Evolutionary conservation across 164 flowering plant genomes (phyloP).

Genomic region (Vitis rupestris): DNA sequence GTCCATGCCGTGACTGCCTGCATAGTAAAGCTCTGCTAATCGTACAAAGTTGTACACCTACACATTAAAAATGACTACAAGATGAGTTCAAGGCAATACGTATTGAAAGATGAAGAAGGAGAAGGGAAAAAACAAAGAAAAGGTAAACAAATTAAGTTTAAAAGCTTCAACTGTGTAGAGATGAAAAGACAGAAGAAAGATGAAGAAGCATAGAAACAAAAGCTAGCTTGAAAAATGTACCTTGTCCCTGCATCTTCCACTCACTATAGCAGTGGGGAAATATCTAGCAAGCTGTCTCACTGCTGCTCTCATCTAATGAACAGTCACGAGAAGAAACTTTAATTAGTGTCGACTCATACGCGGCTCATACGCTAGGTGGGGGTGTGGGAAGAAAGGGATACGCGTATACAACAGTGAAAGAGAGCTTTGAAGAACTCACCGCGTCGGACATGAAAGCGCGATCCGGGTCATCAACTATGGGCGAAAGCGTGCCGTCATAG

Average conservation of each 20-base stretch:
- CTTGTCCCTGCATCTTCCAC: slow-evolving; percentile 81
- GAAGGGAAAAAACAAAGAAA: not conserved
- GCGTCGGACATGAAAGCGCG: slow-evolving; percentile 76
- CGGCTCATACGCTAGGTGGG: not conserved
- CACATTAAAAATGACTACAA: not conserved
- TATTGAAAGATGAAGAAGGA: no score
- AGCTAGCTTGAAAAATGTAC: slow-evolving; percentile 32
- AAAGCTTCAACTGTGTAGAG: no score
- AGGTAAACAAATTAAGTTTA: not conserved
- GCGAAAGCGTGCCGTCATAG: slow-evolving; percentile 90
- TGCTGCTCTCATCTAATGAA: slow-evolving; percentile 58
- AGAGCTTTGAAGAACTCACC: slow-evolving; percentile 24
- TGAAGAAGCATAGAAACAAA: not conserved
- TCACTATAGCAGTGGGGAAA: slow-evolving; percentile 85
- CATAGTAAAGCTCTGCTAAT: slow-evolving; percentile 66
- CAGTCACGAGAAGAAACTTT: not conserved
- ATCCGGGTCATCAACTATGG: slow-evolving; percentile 86
- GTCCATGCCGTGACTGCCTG: slow-evolving; percentile 80
- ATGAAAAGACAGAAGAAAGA: not conserved
- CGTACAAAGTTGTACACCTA: slow-evolving; percentile 48
- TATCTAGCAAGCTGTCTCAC: slow-evolving; percentile 58
- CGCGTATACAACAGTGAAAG: not conserved
- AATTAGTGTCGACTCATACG: not conserved
- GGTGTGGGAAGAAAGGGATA: not conserved
- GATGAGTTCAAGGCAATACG: no score